Percentiles rank a stretch among this genome's conserved stretches.
These are phyloP conservation scores for Pichia cephalocereana DNA, from an alignment of 805 yeast genomes.

Conservation along the genomic window DNA sequence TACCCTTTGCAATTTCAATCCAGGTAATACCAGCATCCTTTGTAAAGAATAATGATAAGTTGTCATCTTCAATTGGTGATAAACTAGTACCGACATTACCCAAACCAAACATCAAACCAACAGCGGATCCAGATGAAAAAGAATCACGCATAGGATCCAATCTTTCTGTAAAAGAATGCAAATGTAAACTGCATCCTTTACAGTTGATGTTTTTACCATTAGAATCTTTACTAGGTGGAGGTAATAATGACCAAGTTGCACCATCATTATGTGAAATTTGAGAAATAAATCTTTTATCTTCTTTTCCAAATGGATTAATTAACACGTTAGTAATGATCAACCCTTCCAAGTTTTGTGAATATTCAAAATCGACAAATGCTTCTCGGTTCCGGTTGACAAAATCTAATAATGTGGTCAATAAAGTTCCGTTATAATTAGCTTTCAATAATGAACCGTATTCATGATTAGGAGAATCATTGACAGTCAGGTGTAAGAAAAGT, in stretches of 20 bases:
- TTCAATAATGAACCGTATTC: slow-evolving; percentile 78
- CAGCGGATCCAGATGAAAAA: slow-evolving; percentile 78
- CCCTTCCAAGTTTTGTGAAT: slow-evolving; percentile 77
- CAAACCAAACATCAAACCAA: slow-evolving; percentile 83
- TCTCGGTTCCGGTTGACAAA: slow-evolving; percentile 62
- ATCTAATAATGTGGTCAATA: slow-evolving; percentile 58
- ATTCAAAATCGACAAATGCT: slow-evolving; percentile 88
- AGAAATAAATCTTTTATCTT: slow-evolving; percentile 52
- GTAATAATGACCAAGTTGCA: slow-evolving; percentile 67
- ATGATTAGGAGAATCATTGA: slow-evolving; percentile 35
- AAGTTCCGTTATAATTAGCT: slow-evolving; percentile 87
- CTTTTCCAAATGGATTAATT: slow-evolving; percentile 33
- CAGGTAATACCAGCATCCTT: slow-evolving; percentile 89
- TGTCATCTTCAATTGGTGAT: slow-evolving; percentile 25
- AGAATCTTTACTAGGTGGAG: slow-evolving; percentile 62
- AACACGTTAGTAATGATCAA: slow-evolving; percentile 69
- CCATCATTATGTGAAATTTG: slow-evolving; percentile 86
- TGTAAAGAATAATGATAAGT: slow-evolving; percentile 66
- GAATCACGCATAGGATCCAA: slow-evolving; percentile 68
- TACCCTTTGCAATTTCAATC: slow-evolving; percentile 68
- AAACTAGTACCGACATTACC: slow-evolving; percentile 79
- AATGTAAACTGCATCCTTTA: slow-evolving; percentile 65
- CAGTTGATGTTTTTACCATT: slow-evolving; percentile 45
- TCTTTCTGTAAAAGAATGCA: slow-evolving; percentile 89
- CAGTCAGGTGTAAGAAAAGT: slow-evolving; percentile 76